A percentile compares a stretch with the other conserved stretches of the same genome.
Evolutionary conservation across 1,139 yeast genomes (phyloP).

Genomic region (Candida labiduridarum): DNA sequence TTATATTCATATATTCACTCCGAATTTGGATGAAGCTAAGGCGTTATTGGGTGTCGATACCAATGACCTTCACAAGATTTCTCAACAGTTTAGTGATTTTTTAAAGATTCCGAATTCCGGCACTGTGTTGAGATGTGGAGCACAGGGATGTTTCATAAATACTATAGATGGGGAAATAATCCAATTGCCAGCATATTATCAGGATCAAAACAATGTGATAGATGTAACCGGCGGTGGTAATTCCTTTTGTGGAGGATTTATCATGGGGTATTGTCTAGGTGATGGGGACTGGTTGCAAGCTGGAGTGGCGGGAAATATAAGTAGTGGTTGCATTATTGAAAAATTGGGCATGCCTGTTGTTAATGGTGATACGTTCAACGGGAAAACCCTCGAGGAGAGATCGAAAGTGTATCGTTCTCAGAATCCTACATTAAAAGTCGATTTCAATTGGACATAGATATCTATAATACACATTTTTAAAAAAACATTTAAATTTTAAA

Average conservation of each 20-base stretch:
- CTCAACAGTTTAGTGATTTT: slow-evolving; percentile 40
- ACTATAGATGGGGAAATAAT: slow-evolving; percentile 14
- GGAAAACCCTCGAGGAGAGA: slow-evolving; percentile 33
- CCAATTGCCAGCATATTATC: slow-evolving; percentile 78
- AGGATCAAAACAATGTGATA: slow-evolving; percentile 50
- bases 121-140: slow-evolving; percentile 71
- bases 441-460: slow-evolving; percentile 7
- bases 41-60: slow-evolving; percentile 28
- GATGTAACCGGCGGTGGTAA: slow-evolving; percentile 98
- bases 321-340: slow-evolving; percentile 80
- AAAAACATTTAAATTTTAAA: background rate
- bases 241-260: slow-evolving; percentile 80
- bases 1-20: slow-evolving; percentile 66
- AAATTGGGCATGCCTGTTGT: slow-evolving; percentile 68
- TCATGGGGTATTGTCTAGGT: slow-evolving; percentile 57
- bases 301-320: slow-evolving; percentile 71
- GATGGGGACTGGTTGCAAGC: slow-evolving; percentile 54
- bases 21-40: slow-evolving; percentile 78
- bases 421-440: slow-evolving; percentile 11
- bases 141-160: slow-evolving; percentile 55
- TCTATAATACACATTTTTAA: background rate
- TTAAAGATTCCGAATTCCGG: slow-evolving; percentile 46
- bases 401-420: slow-evolving; percentile 25
- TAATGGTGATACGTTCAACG: slow-evolving; percentile 55
- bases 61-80: slow-evolving; percentile 35